phyloP scores from a whole-genome alignment of 257 asterid species.

The Solanum gracilifrons region DNA sequence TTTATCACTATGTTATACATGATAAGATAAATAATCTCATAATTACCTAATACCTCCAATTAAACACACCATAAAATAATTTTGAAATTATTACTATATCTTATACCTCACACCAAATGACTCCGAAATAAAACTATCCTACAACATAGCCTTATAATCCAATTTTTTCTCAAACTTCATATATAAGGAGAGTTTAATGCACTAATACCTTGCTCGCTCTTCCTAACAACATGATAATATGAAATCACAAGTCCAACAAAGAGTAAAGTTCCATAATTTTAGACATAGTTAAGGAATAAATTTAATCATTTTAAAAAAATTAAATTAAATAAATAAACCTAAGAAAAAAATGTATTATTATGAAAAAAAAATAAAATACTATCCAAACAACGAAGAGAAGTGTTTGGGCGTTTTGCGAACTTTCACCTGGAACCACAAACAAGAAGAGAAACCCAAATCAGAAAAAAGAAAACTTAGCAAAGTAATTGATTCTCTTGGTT shows the following conservation, averaged over 20 bases:
- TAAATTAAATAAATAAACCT: background rate
- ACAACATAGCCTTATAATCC: rapidly evolving
- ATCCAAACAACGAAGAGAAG: background rate
- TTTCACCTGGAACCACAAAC: slow-evolving; percentile 1
- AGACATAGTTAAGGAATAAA: background rate
- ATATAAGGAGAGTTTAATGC: background rate
- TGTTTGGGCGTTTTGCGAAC: background rate
- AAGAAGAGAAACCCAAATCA: background rate
- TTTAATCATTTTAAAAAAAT: background rate
- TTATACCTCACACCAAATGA: too few relatives aligned
- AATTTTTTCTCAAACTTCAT: too few relatives aligned
- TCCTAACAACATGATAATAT: too few relatives aligned
- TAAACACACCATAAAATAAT: too few relatives aligned
- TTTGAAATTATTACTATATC: too few relatives aligned
- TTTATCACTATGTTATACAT: too few relatives aligned
- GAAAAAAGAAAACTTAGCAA: background rate
- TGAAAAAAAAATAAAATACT: background rate
- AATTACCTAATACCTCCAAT: too few relatives aligned
- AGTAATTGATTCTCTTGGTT: background rate
- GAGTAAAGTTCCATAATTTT: background rate
- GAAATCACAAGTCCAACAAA: too few relatives aligned
- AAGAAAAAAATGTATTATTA: background rate
- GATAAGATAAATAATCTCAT: too few relatives aligned
- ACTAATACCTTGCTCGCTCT: too few relatives aligned
- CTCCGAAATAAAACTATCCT: too few relatives aligned